Evolutionary conservation across 176 grass and related monocot species (phyloP), one percentile per base, ranked within the genome.

Genomic region (Luzula sylvatica): DNA sequence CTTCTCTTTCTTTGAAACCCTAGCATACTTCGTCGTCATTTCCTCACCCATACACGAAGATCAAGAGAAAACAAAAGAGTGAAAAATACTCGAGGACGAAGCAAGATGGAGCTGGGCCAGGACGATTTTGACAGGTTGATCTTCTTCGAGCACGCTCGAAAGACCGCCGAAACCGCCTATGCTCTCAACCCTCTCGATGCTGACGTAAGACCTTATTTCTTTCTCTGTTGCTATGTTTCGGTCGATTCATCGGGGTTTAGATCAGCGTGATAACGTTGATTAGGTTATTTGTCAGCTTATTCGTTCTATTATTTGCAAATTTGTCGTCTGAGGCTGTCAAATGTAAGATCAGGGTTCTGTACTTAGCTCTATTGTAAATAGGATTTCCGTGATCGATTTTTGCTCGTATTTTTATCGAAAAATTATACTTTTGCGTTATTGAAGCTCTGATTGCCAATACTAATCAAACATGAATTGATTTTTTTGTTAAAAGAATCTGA

Each of bases 91-190:
- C 7, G n/a, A 45, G 0, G 15, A 44, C 45, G 59, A 64, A 21
- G 2, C 2, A 17, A 27, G 5, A 79, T 79, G 68, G 75, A 72
- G 23, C 32, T 79, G 38, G 60, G 44, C 38, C 9, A 35, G 61
- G 67, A 41, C 45, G 75, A 79, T 29, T 44, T 72, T 52, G 68
- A 79, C 15, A 61, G 68, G 11, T 32, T 72, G 52, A 46, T 72
- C 35, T 72, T 79, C 35, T 79, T 72, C 54, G 68, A 79, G 68
- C 68, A 79, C 53, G 75, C 68, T 27, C 68, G 75, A 20, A 58
- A 72, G 68, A 9, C 57, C 19, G 58, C 60, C 15, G 75, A 79
- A 41, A 23, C 20, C 12, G 24, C 53, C 60, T 79, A 72, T 60
- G 53, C 68, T 12, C 15, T 28, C 3, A 54, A 79, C n/a, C 75